Evolutionary conservation across 139 green algal species (phyloP).

Genomic region (Chlorella sp.): DNA sequence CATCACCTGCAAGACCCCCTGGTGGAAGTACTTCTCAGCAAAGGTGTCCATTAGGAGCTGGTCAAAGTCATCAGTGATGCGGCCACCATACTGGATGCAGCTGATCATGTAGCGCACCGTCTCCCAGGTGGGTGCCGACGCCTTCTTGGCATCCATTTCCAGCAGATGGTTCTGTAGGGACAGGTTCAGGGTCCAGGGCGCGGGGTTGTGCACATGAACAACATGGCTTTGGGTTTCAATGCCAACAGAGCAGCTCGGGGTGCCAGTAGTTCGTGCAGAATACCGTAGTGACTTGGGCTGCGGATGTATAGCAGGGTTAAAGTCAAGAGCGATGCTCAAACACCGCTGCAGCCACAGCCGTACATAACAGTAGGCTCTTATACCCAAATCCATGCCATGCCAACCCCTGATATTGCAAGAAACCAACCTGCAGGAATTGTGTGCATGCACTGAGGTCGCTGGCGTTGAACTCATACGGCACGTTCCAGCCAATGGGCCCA

Average conservation of each 20-base stretch:
- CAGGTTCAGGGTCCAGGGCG: no score
- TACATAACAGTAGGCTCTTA: no score
- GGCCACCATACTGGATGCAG: constrained; percentile 91
- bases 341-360: no score
- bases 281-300: no score
- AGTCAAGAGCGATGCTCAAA: no score
- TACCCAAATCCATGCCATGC: no score
- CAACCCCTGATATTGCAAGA: no score
- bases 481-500: constrained; percentile 90
- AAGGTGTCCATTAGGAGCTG: constrained; percentile 89
- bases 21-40: constrained; percentile 75
- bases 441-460: constrained; percentile 78
- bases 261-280: no score
- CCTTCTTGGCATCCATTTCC: constrained; percentile 88
- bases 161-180: constrained; percentile 91
- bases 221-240: no score
- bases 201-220: no score
- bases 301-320: no score
- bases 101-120: constrained; percentile 88
- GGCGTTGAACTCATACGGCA: constrained; percentile 95
- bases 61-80: constrained; percentile 95
- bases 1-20: not conserved
- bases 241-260: no score
- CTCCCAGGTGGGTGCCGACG: constrained; percentile 56
- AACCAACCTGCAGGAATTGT: constrained; percentile 86